Conservation (phyloP, 2,329 filamentous ascomycete genomes). For the Fusarium fracticaudum region DNA sequence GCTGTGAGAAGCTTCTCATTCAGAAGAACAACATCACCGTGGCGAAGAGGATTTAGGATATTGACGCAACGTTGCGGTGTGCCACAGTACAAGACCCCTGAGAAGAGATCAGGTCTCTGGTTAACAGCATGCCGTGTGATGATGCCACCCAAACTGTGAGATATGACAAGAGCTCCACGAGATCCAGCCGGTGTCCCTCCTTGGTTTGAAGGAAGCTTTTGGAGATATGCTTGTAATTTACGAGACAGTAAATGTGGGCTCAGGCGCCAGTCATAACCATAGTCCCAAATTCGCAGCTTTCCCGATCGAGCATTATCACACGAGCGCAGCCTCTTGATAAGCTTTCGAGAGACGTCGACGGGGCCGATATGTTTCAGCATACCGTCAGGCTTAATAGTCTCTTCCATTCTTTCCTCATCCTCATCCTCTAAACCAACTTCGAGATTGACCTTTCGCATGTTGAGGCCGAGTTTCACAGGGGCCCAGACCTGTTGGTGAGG, state of each 20-base stretch:
- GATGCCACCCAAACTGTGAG: slow-evolving; percentile 87
- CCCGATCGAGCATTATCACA: slow-evolving; percentile 78
- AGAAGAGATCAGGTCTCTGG: slow-evolving; percentile 82
- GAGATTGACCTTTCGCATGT: slow-evolving; percentile 89
- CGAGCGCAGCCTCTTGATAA: slow-evolving; percentile 80
- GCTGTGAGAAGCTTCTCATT: slow-evolving; percentile 91
- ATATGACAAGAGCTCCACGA: slow-evolving; percentile 81
- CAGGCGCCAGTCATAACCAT: slow-evolving; percentile 94
- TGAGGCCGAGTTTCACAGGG: slow-evolving; percentile 90
- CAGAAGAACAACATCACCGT: slow-evolving; percentile 90
- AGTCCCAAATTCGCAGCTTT: slow-evolving; percentile 83
- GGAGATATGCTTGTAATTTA: slow-evolving; percentile 77
- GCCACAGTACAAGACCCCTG: slow-evolving; percentile 86
- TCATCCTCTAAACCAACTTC: slow-evolving; percentile 84
- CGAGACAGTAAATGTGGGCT: slow-evolving; percentile 80
- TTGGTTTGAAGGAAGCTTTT: slow-evolving; percentile 78
- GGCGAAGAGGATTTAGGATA: slow-evolving; percentile 86
- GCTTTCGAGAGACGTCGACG: slow-evolving; percentile 84
- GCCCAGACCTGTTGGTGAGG: slow-evolving; percentile 93
- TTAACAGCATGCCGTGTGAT: slow-evolving; percentile 92
- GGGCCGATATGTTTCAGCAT: slow-evolving; percentile 94
- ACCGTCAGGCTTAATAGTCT: slow-evolving; percentile 84
- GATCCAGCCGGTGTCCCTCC: slow-evolving; percentile 60
- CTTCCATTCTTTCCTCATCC: slow-evolving; percentile 84
- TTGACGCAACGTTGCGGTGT: slow-evolving; percentile 89